Evolutionary conservation across 148 eudicot species (phyloP).

Genomic region (Beta vulgaris): DNA sequence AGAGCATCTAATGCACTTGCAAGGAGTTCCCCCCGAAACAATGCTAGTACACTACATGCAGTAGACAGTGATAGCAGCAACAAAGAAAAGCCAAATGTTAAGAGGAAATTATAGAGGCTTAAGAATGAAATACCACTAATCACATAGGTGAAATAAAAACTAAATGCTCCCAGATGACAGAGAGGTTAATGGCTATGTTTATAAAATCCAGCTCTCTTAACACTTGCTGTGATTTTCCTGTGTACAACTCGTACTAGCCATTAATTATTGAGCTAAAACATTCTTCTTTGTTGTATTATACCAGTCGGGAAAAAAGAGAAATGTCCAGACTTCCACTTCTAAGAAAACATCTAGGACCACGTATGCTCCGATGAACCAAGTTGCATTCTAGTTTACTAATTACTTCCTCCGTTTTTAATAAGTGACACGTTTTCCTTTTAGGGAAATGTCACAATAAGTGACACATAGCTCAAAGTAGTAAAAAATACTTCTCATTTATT

Average conservation of each 20-base stretch:
- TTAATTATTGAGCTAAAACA: neutral
- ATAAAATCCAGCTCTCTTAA: neutral
- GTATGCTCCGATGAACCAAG: constrained; percentile 2
- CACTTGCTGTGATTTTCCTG: neutral
- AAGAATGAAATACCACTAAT: neutral
- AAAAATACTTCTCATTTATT: too few species aligned
- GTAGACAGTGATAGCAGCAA: neutral
- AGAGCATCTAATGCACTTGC: too few species aligned
- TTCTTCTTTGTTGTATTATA: too few species aligned
- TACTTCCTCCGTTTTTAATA: too few species aligned
- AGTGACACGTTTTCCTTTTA: too few species aligned
- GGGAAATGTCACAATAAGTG: too few species aligned
- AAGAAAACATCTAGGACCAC: neutral
- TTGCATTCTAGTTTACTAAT: neutral
- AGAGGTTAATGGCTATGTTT: neutral
- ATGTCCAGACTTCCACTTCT: neutral
- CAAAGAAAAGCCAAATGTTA: too few species aligned
- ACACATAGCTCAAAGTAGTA: too few species aligned
- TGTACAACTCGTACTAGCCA: too few species aligned
- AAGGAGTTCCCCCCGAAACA: too few species aligned
- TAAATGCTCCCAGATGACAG: neutral
- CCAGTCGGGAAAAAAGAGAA: neutral
- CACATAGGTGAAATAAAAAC: neutral
- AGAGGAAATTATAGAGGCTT: too few species aligned
- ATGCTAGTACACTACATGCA: neutral